phyloP scores from a whole-genome alignment of 2,329 filamentous ascomycete species.

The Emmonsiellopsis sp. region DNA sequence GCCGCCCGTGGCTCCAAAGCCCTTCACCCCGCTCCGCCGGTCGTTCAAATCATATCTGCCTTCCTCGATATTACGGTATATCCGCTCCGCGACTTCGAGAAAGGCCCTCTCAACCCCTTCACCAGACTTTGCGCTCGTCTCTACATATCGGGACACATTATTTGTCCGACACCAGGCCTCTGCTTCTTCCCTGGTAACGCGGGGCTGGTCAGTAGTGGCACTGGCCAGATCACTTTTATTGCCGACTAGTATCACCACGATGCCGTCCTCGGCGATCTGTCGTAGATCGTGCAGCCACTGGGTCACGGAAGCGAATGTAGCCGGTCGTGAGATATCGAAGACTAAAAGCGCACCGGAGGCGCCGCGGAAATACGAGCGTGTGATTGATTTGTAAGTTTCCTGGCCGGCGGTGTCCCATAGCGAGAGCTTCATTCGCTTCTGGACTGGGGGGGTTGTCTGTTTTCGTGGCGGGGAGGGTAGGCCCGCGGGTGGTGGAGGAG shows the following conservation, averaged over 20 bases:
- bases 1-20: constrained; percentile 34
- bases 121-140: constrained; percentile 92
- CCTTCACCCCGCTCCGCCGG: constrained; percentile 82
- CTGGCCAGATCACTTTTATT: constrained; percentile 83
- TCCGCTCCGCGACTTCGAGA: constrained; percentile 84
- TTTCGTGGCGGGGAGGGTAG: constrained; percentile 29
- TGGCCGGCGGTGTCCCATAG: constrained; percentile 96
- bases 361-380: constrained; percentile 85
- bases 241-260: constrained; percentile 87
- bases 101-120: constrained; percentile 92
- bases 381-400: constrained; percentile 96
- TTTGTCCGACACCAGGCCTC: constrained; percentile 82
- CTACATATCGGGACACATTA: constrained; percentile 84
- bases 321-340: constrained; percentile 81
- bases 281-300: constrained; percentile 91
- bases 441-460: constrained; percentile 23
- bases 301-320: constrained; percentile 80
- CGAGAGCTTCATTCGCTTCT: constrained; percentile 84
- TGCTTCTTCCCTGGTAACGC: constrained; percentile 69
- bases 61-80: constrained; percentile 93
- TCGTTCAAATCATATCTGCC: constrained; percentile 94
- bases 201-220: constrained; percentile 27
- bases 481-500: constrained; percentile 15
- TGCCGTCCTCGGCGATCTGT: constrained; percentile 90
- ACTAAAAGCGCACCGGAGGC: constrained; percentile 72